Percentiles rank a stretch among this genome's conserved stretches.
phyloP scores from a whole-genome alignment of 2,329 filamentous ascomycete genomes.

The Malbranchea zuffiana region DNA sequence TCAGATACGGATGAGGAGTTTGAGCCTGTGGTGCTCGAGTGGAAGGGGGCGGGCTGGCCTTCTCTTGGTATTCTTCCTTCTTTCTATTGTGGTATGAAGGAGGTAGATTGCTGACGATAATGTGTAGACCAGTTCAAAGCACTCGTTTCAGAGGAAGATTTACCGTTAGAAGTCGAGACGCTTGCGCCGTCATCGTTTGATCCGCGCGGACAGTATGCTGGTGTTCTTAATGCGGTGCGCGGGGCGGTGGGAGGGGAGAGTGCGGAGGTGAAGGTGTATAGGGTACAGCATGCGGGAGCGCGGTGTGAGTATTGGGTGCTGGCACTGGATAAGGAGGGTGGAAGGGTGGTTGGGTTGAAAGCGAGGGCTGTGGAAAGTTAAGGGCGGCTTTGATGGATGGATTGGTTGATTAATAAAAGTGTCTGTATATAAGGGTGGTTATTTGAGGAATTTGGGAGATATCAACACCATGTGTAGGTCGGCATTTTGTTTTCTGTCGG shows the following conservation, averaged over 20 bases:
- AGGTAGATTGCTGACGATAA: no score
- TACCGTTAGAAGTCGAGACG: slow-evolving; percentile 51
- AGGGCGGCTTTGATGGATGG: slow-evolving; percentile 1
- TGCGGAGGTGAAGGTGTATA: slow-evolving; percentile 63
- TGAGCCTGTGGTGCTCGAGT: slow-evolving; percentile 60
- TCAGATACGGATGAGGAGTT: slow-evolving; percentile 84
- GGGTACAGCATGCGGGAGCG: slow-evolving; percentile 51
- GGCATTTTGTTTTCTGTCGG: no score
- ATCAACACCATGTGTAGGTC: no score
- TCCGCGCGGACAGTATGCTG: slow-evolving; percentile 53
- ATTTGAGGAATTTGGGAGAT: no score
- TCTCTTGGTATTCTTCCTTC: no score
- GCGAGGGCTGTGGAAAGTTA: slow-evolving; percentile 65
- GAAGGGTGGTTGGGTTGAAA: slow-evolving; percentile 64
- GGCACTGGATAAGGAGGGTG: slow-evolving; percentile 44
- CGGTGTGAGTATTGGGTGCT: slow-evolving; percentile 73
- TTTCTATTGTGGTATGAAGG: no score
- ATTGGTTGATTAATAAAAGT: background rate
- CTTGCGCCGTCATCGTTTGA: slow-evolving; percentile 64
- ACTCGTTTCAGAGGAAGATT: slow-evolving; percentile 41
- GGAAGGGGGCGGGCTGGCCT: slow-evolving; percentile 30
- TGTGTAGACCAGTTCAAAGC: slow-evolving; percentile 61
- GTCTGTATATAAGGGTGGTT: background rate
- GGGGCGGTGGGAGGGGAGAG: slow-evolving; percentile 36
- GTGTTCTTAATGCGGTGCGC: slow-evolving; percentile 44